phyloP scores from a whole-genome alignment of 352 stramenopile species.

The Salisapilia sapeloensis region DNA sequence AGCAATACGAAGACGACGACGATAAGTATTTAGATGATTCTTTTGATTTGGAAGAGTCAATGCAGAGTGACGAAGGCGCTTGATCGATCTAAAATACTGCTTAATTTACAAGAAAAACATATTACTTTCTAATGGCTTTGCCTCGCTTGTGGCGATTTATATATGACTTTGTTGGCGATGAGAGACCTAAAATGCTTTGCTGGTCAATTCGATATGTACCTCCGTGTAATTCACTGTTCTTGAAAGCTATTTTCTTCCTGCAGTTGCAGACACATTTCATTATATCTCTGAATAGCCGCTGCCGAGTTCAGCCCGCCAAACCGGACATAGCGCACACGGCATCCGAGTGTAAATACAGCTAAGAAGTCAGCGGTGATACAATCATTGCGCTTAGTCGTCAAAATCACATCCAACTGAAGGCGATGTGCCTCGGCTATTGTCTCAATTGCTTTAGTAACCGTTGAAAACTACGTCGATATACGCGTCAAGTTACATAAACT shows the following conservation, averaged over 20 bases:
- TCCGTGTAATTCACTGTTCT: neutral
- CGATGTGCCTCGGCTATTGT: slow-evolving; percentile 22
- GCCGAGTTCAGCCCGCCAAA: slow-evolving; percentile 31
- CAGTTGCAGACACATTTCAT: slow-evolving; percentile 23
- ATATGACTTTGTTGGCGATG: neutral
- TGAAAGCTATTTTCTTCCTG: slow-evolving; percentile 7
- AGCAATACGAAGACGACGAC: slow-evolving; percentile 13
- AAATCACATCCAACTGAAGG: slow-evolving; percentile 27
- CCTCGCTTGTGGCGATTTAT: neutral
- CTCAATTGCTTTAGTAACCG: slow-evolving; percentile 21
- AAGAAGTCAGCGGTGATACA: slow-evolving; percentile 16
- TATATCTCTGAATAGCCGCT: slow-evolving; percentile 35
- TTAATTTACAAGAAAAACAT: neutral
- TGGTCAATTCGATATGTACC: neutral
- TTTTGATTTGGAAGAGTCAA: slow-evolving; percentile 59
- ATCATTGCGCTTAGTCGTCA: slow-evolving; percentile 14
- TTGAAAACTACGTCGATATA: slow-evolving; percentile 13
- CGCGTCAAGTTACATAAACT: neutral
- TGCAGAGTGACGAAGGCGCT: slow-evolving; percentile 24
- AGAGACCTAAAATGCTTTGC: neutral
- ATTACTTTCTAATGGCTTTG: neutral
- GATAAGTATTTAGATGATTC: slow-evolving; percentile 50
- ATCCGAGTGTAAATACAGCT: slow-evolving; percentile 21
- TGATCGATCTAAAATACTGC: slow-evolving; percentile 1
- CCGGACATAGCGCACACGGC: slow-evolving; percentile 46